Evolutionary conservation across 2,329 filamentous ascomycete species (phyloP).

Genomic region (Harringtonia aguacate): DNA sequence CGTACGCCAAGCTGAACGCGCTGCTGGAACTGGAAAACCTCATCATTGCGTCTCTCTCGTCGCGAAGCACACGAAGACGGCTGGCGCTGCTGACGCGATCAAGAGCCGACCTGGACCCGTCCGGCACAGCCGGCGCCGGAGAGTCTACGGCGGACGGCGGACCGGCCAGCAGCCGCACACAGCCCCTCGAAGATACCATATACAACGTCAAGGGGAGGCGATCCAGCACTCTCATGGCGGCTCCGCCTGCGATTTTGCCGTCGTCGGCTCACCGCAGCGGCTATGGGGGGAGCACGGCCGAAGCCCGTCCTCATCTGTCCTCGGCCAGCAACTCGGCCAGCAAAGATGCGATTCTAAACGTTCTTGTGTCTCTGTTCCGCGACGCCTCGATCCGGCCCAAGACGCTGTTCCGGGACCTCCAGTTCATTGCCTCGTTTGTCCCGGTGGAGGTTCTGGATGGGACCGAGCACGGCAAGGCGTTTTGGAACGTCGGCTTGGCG

Average conservation of each 20-base stretch:
- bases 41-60: constrained; percentile 63
- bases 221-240: constrained; percentile 38
- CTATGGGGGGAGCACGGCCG: constrained; percentile 32
- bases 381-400: constrained; percentile 62
- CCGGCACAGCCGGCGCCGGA: too few relatives aligned
- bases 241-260: constrained; percentile 19
- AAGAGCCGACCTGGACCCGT: too few relatives aligned
- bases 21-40: constrained; percentile 76
- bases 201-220: constrained; percentile 60
- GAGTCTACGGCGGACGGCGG: background rate
- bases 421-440: constrained; percentile 61
- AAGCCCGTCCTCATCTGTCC: constrained; percentile 39
- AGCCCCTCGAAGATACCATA: constrained; percentile 54
- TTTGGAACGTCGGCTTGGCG: constrained; percentile 82
- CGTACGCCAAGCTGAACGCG: constrained; percentile 73
- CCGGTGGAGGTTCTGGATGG: constrained; percentile 49
- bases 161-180: constrained; percentile 21
- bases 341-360: constrained; percentile 54
- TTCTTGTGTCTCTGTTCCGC: constrained; percentile 57
- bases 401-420: constrained; percentile 71
- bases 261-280: constrained; percentile 13
- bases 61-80: constrained; percentile 31
- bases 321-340: constrained; percentile 37
- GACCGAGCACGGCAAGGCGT: constrained; percentile 62
- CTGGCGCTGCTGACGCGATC: constrained; percentile 24